These are phyloP conservation scores for Lentinus brumalis DNA, from an alignment of 768 basidiomycete species.

Conservation along the genomic window DNA sequence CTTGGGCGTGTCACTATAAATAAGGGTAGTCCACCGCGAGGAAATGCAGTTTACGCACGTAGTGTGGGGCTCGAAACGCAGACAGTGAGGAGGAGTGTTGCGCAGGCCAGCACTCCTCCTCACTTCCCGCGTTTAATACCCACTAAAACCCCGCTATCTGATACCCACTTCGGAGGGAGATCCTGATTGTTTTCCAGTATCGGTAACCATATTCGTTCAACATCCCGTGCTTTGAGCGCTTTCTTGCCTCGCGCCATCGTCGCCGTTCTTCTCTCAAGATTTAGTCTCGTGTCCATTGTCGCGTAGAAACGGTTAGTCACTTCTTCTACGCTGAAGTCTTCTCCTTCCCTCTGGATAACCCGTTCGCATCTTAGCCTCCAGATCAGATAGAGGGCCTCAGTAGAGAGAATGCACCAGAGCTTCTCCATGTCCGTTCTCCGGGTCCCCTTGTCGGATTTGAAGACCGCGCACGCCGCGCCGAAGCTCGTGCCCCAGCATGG, in stretches of 20 bases:
- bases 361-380: conserved; percentile 1
- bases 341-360: neutral
- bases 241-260: neutral
- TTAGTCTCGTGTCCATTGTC: neutral
- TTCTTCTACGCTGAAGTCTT: neutral
- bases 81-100: neutral
- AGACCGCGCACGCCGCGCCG: neutral
- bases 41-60: conserved; percentile 6
- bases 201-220: neutral
- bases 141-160: conserved; percentile 2
- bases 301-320: neutral
- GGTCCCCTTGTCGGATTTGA: neutral
- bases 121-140: neutral
- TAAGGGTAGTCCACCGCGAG: neutral
- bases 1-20: no score
- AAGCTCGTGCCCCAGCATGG: neutral
- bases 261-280: neutral
- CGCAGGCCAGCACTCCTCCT: neutral
- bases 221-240: neutral
- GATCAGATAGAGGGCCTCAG: neutral
- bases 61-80: neutral
- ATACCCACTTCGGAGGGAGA: neutral
- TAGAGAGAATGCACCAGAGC: neutral
- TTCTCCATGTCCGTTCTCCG: neutral
- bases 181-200: neutral